Conservation (phyloP, 495 filamentous ascomycete species). For the Schizothecium vesticola region DNA sequence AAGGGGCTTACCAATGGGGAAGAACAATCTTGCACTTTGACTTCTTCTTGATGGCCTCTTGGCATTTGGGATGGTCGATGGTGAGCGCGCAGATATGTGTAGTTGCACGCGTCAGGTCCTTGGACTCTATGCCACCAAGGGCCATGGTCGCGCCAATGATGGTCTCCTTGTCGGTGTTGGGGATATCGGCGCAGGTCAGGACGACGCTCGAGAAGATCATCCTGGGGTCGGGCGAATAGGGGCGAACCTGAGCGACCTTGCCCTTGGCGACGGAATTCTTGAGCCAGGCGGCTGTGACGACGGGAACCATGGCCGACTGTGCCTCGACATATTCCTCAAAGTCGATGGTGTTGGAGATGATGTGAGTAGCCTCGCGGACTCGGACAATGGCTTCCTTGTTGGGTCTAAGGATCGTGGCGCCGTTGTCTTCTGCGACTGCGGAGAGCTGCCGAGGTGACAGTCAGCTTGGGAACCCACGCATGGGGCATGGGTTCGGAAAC, state of each 20-base stretch:
- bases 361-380: constrained; percentile 64
- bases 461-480: background rate
- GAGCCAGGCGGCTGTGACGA: constrained; percentile 82
- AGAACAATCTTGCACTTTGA: constrained; percentile 77
- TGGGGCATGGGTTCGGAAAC: too few species aligned
- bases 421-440: constrained; percentile 47
- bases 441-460: constrained; percentile 27
- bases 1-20: constrained; percentile 73
- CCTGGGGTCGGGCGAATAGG: constrained; percentile 83
- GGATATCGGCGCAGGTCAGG: constrained; percentile 72
- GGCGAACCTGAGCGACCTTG: constrained; percentile 69
- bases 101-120: constrained; percentile 59
- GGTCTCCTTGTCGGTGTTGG: constrained; percentile 82
- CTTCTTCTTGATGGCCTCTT: constrained; percentile 54
- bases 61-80: constrained; percentile 66
- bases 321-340: constrained; percentile 76
- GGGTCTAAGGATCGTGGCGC: constrained; percentile 46
- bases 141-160: constrained; percentile 87
- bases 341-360: constrained; percentile 78
- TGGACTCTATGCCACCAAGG: constrained; percentile 76
- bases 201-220: constrained; percentile 83
- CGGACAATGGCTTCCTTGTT: constrained; percentile 43
- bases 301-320: constrained; percentile 67
- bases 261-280: constrained; percentile 57
- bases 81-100: constrained; percentile 89